A percentile compares a stretch with the other conserved stretches of the same genome.
These are phyloP conservation scores for Phialemonium atrogriseum DNA, from an alignment of 2,329 filamentous ascomycete genomes.

Conservation along the genomic window DNA sequence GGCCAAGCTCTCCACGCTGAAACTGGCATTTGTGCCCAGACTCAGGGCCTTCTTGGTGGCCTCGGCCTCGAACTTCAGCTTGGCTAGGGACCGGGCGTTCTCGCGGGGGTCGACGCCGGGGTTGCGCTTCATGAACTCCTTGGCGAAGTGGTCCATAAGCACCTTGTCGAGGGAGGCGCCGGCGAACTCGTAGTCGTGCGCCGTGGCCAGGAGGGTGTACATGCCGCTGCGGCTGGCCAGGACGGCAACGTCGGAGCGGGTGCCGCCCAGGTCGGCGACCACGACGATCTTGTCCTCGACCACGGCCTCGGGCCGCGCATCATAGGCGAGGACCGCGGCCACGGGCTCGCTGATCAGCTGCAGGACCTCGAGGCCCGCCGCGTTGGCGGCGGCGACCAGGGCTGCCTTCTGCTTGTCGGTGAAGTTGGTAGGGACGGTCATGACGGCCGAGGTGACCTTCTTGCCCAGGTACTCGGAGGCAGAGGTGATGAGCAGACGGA, in stretches of 20 bases:
- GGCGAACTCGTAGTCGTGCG: slow-evolving; percentile 91
- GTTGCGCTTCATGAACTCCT: slow-evolving; percentile 98
- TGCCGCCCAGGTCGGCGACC: slow-evolving; percentile 88
- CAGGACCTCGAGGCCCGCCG: slow-evolving; percentile 77
- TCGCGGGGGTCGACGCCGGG: slow-evolving; percentile 71
- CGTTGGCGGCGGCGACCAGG: slow-evolving; percentile 67
- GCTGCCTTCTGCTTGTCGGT: slow-evolving; percentile 77
- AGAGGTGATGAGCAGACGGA: slow-evolving; percentile 71
- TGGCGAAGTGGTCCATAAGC: slow-evolving; percentile 91
- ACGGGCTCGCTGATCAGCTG: slow-evolving; percentile 91
- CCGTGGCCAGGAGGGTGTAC: slow-evolving; percentile 89
- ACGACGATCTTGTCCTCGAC: slow-evolving; percentile 81
- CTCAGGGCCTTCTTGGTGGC: slow-evolving; percentile 86
- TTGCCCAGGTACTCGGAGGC: slow-evolving; percentile 91
- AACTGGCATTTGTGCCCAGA: slow-evolving; percentile 77
- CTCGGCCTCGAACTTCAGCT: slow-evolving; percentile 87
- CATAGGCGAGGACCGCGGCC: slow-evolving; percentile 82
- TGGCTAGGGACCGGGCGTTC: slow-evolving; percentile 75
- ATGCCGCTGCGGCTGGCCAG: slow-evolving; percentile 88
- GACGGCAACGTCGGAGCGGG: slow-evolving; percentile 83
- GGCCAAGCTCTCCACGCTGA: slow-evolving; percentile 85
- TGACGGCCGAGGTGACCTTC: slow-evolving; percentile 86
- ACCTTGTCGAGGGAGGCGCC: slow-evolving; percentile 82
- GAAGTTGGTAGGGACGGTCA: slow-evolving; percentile 93
- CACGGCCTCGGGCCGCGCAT: slow-evolving; percentile 69